Conservation (phyloP, 2,329 filamentous ascomycete genomes). For the Pseudocercospora macadamiae region DNA sequence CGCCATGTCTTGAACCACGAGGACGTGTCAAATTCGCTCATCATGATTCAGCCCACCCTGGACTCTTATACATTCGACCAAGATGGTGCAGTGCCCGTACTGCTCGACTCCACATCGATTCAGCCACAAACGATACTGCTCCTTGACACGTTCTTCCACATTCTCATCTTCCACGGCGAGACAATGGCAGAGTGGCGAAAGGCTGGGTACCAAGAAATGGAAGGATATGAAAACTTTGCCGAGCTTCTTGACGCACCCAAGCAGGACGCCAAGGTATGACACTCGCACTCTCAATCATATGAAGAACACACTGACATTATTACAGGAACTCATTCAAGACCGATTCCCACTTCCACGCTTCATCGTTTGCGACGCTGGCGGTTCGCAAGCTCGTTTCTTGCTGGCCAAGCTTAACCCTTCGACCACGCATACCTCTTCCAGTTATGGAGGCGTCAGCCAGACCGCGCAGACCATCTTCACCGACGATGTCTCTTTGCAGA, state of each 20-base stretch:
- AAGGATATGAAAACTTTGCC: constrained; percentile 96
- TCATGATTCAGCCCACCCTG: constrained; percentile 98
- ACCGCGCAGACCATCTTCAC: constrained; percentile 98
- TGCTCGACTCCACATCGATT: constrained; percentile 94
- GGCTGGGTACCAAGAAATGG: constrained; percentile 95
- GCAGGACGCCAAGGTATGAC: constrained; percentile 87
- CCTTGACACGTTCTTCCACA: constrained; percentile 98
- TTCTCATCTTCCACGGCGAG: constrained; percentile 98
- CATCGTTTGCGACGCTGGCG: constrained; percentile 98
- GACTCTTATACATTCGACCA: constrained; percentile 98
- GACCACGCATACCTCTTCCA: constrained; percentile 91
- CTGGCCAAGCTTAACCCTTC: constrained; percentile 96
- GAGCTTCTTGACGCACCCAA: constrained; percentile 87
- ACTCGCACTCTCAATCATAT: no score
- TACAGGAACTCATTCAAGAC: constrained; percentile 89
- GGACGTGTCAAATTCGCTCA: constrained; percentile 91
- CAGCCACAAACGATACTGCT: constrained; percentile 91
- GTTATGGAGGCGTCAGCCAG: constrained; percentile 86
- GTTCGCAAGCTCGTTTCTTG: constrained; percentile 95
- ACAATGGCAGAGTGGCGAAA: constrained; percentile 98
- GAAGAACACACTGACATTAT: constrained; percentile 14
- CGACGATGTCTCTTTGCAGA: constrained; percentile 95
- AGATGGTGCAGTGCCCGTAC: constrained; percentile 87
- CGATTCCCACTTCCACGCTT: constrained; percentile 98
- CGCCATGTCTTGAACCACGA: constrained; percentile 96